phyloP scores from a whole-genome alignment of 2,329 filamentous ascomycete species.

The Paecilomyces sp. region DNA sequence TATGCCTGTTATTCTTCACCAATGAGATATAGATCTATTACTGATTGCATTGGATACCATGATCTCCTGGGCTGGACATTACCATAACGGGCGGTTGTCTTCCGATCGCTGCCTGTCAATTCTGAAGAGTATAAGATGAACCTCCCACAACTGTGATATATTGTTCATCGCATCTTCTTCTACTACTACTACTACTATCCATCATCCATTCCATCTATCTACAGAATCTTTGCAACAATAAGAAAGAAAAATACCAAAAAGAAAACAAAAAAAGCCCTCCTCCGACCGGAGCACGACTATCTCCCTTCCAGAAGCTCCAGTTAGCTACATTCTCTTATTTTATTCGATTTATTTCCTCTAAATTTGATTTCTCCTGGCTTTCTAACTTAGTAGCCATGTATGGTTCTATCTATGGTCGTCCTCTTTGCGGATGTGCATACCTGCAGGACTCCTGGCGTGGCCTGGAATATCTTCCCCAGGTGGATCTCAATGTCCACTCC shows the following conservation, averaged over 20 bases:
- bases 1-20: background rate
- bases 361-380: background rate
- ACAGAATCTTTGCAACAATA: background rate
- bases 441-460: background rate
- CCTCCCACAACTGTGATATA: background rate
- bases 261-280: background rate
- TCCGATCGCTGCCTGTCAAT: background rate
- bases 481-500: constrained; percentile 52
- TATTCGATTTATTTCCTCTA: background rate
- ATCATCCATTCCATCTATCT: background rate
- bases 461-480: constrained; percentile 50
- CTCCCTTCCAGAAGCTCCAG: background rate
- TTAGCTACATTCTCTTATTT: background rate
- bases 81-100: background rate
- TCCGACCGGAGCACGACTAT: background rate
- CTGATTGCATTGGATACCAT: background rate
- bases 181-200: background rate
- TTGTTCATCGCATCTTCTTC: background rate
- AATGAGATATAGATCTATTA: background rate
- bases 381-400: background rate
- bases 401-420: no score
- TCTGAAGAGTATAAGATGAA: background rate
- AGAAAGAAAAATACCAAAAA: background rate
- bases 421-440: constrained; percentile 6
- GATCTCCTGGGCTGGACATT: background rate